phyloP scores from a whole-genome alignment of 352 stramenopile species.

The Phytophthora constricta region DNA sequence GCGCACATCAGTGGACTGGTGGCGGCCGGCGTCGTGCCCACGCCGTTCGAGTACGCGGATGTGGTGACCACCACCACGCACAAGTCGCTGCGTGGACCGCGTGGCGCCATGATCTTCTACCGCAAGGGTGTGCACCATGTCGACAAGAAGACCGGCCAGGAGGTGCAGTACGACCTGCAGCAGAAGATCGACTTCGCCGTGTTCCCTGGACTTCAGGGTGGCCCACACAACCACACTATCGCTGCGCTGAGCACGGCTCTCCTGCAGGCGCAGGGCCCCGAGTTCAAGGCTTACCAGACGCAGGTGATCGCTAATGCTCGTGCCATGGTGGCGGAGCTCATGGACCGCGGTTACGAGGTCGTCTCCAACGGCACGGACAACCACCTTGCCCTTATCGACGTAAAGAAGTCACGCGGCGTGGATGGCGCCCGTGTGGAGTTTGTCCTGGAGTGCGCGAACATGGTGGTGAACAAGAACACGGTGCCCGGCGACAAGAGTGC shows the following conservation, averaged over 20 bases:
- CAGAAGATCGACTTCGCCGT: constrained; percentile 99
- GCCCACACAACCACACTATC: constrained; percentile 99
- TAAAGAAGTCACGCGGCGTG: constrained; percentile 94
- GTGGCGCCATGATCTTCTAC: constrained; percentile 99
- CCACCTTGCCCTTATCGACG: constrained; percentile 97
- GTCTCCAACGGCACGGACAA: constrained; percentile 99
- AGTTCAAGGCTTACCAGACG: constrained; percentile 99
- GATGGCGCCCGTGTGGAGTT: constrained; percentile 96
- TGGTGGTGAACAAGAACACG: constrained; percentile 99
- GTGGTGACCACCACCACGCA: constrained; percentile 99
- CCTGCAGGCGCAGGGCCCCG: constrained; percentile 94
- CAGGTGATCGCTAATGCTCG: constrained; percentile 94
- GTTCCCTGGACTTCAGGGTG: constrained; percentile 98
- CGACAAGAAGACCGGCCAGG: constrained; percentile 96
- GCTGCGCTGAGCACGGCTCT: constrained; percentile 97
- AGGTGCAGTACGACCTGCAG: constrained; percentile 95
- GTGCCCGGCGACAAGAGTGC: constrained; percentile 97
- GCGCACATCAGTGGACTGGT: constrained; percentile 99
- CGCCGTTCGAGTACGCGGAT: constrained; percentile 98
- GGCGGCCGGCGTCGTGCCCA: constrained; percentile 94
- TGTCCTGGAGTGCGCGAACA: constrained; percentile 96
- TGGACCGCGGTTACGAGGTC: constrained; percentile 93
- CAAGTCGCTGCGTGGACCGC: constrained; percentile 98
- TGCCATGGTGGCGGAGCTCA: constrained; percentile 90
- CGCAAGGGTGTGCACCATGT: constrained; percentile 93